Base-by-base conservation (phyloP, 495 filamentous ascomycete species). In the Acidiella bohemica region DNA sequence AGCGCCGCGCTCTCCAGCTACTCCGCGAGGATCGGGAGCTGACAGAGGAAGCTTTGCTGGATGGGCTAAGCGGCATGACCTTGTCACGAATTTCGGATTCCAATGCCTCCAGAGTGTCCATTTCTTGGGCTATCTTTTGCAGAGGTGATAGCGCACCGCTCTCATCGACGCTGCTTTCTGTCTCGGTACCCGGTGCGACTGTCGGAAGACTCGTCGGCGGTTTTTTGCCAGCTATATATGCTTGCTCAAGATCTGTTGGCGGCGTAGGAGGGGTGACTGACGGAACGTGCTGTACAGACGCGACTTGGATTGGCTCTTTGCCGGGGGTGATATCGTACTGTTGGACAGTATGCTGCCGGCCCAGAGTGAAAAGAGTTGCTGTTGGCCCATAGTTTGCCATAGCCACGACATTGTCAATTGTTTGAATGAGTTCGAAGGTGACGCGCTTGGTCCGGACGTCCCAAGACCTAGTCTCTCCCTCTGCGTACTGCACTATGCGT, bases 381-480 rank as follows among this genome's bases (percentile, higher is more conserved):
- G 77, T 81, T 1, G 86, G 81, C 0, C 90, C 90, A 59, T 88
- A 93, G 44, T 85, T 80, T 18, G 85, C 77, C 17, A 97, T 67
- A 19, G 82, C 90, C 31, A 71, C 73, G 34, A 94, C 73, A 23
- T 78, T 75, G 4, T 85, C 80, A 14, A 87, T 70, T 5, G 86
- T 95, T 21, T 84, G 82, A 30, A 97, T 81, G 32, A 71, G 68
- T 47, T 93, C 86, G 59, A 73, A 93, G 11, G 86, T 80, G 42
- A 95, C 82, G 47, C 88, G 80, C 56, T 96, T 97, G 8, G 92
- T 97, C 49, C 85, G 72, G 42, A 97, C 90, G 68, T 97, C 90
- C 88, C 90, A 96, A 26, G 83, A 75, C 53, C 80, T 78, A 39
- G 87, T 93, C 66, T 90, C 80, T 36, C 82, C 75, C 61, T 95